Base-by-base conservation (phyloP, 108 stramenopile species). In the Tribonema minus region DNA sequence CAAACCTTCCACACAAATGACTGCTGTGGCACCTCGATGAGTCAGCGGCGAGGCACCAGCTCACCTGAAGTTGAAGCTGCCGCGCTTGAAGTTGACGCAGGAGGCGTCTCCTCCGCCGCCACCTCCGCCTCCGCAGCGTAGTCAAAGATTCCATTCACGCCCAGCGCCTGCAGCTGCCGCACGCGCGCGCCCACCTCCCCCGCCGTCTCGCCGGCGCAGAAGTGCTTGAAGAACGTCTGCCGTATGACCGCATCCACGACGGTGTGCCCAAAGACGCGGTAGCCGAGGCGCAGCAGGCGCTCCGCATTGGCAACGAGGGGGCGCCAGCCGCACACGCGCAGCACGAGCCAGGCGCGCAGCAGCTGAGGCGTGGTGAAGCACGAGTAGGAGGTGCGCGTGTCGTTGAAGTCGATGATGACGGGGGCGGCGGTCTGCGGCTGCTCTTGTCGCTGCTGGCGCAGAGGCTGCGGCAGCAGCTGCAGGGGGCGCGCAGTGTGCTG, bases 61-160 rank as follows among this genome's bases (percentile, higher is more conserved):
- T n/a, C n/a, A n/a, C n/a, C n/a, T n/a, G n/a, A n/a, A n/a, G n/a
- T n/a, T n/a, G n/a, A n/a, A n/a, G 61, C 9, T 15, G 61, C 7
- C 20, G 46, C 20, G 20, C 46, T 70, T 5, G 68, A 5, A 23
- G 33, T n/a, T 2, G 39, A 3, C 29, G 40, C 31, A 2, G 68
- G 30, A n/a, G 68, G 20, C 66, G 39, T 37, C 36, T 39, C 23
- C 36, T 66, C 61, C 29, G 81, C 74, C 34, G 64, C 46, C 3
- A 81, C 67, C 33, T 92, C 95, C 37, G 75, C 87, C 82, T 98
- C 98, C 20, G 94, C 98, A 7, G 98, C 98, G 87, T 96, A 97
- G 78, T 98, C 98, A 15, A 98, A 82, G 58, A 98, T 98, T 26
- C 90, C 84, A 0, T 92, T 92, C 68, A 97, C 87, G 5, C 88